Conservation (phyloP, 306 rosid species). For the Hylodesmum podocarpum region DNA sequence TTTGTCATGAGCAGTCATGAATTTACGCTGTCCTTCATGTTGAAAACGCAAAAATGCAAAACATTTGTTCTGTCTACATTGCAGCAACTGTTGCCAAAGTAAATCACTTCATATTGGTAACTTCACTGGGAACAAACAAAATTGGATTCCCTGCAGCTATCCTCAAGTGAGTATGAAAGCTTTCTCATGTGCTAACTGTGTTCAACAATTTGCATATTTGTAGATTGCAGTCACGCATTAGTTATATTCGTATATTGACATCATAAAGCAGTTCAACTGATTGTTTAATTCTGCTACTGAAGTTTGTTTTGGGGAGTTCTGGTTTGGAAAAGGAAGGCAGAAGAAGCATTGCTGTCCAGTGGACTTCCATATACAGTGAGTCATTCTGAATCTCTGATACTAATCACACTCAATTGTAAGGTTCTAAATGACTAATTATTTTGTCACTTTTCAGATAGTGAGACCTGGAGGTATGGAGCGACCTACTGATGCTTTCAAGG, state of each 20-base stretch:
- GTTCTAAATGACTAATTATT: slow-evolving; percentile 8
- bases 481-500: slow-evolving; percentile 97
- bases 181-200: neutral
- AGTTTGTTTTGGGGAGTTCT: slow-evolving; percentile 99
- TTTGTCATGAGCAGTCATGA: neutral
- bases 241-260: neutral
- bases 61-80: slow-evolving; percentile 21
- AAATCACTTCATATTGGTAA: slow-evolving; percentile 80
- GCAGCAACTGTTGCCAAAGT: slow-evolving; percentile 80
- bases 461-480: slow-evolving; percentile 99
- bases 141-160: slow-evolving; percentile 95
- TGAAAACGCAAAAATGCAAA: slow-evolving; percentile 13
- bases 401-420: neutral
- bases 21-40: neutral
- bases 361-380: slow-evolving; percentile 93
- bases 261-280: slow-evolving; percentile 23
- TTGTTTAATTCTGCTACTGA: slow-evolving; percentile 29
- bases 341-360: slow-evolving; percentile 88
- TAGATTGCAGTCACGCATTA: neutral
- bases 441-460: slow-evolving; percentile 70
- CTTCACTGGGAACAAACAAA: slow-evolving; percentile 95
- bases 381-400: slow-evolving; percentile 2
- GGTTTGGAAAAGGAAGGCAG: slow-evolving; percentile 95
- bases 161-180: slow-evolving; percentile 71
- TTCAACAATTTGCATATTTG: slow-evolving; percentile 20